These are phyloP conservation scores for Pythium aphanidermatum DNA, from an alignment of 352 stramenopile genomes.

Conservation along the genomic window DNA sequence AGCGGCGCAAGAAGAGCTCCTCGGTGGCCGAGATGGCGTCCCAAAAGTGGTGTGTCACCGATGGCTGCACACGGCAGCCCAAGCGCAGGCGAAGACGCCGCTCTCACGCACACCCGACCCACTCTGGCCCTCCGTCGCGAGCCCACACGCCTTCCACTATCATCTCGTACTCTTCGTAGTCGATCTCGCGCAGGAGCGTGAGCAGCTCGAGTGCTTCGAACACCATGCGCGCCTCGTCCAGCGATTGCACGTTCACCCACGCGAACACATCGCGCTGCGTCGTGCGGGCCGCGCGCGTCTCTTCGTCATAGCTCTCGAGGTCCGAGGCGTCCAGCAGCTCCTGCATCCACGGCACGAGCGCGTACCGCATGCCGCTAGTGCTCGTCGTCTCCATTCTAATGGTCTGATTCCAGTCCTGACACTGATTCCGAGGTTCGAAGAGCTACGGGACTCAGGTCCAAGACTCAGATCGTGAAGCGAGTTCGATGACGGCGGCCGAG, in stretches of 20 bases:
- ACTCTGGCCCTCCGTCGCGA: background rate
- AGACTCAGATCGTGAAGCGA: background rate
- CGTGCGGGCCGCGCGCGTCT: too few relatives aligned
- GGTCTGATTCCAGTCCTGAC: too few relatives aligned
- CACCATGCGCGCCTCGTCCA: conserved; percentile 6
- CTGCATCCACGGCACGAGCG: conserved; percentile 11
- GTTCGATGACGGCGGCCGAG: background rate
- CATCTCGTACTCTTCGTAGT: conserved; percentile 1
- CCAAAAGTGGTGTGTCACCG: too few relatives aligned
- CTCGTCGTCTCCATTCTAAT: background rate
- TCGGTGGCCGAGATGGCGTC: too few relatives aligned
- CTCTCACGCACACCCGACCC: conserved; percentile 8
- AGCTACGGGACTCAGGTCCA: too few relatives aligned
- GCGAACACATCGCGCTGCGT: conserved; percentile 2
- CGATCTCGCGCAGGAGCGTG: conserved; percentile 10
- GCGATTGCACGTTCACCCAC: conserved; percentile 6
- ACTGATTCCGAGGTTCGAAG: too few relatives aligned
- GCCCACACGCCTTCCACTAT: conserved; percentile 1
- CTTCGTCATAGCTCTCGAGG: conserved; percentile 1
- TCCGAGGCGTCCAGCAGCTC: conserved; percentile 11
- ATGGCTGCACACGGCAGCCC: too few relatives aligned
- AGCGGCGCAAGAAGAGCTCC: too few relatives aligned
- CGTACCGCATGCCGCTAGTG: background rate
- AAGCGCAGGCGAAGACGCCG: too few relatives aligned
- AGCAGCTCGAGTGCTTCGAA: conserved; percentile 13